These are phyloP conservation scores for sorghum (Sorghum bicolor) DNA, from an alignment of 176 grass and related monocot species.

Conservation along the genomic window Sorghum_bicolor_NCBIv3 NC_012872.2:66716501-66717000, in stretches of 20 bases:
- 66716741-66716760: constrained; percentile 6
- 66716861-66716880: not conserved
- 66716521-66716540: not conserved
- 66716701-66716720: constrained; percentile 6
- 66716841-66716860: not conserved
- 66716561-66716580: not conserved
- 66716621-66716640: not conserved
- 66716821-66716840: not conserved
- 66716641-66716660: constrained; percentile 18
- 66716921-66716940: not conserved
- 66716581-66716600: not conserved
- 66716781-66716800: not conserved
- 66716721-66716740: not conserved
- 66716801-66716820: not conserved
- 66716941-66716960: not conserved
- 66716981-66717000: not conserved
- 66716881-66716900: not conserved
- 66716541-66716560: not conserved
- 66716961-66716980: not conserved
- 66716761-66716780: not conserved
- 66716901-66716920: constrained; percentile 11
- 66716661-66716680: not conserved
- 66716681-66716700: not conserved
- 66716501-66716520: not conserved
- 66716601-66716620: not conserved